Percentiles rank a stretch among this genome's conserved stretches.
These are phyloP conservation scores for Chalciporus pseudorubinellus DNA, from an alignment of 768 basidiomycete genomes.

Conservation along the genomic window DNA sequence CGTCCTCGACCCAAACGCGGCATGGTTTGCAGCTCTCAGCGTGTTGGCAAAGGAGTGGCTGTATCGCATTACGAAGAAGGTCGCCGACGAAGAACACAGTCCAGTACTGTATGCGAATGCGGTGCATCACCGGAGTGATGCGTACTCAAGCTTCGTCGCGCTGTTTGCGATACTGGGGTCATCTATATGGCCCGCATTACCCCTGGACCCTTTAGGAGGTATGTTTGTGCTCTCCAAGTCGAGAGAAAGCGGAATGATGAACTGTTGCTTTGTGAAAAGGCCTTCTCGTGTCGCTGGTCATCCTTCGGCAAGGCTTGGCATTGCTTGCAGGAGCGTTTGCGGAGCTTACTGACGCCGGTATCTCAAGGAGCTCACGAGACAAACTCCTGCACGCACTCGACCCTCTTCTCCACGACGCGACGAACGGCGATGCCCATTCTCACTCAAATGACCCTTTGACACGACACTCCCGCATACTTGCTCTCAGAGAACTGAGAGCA, in stretches of 20 bases:
- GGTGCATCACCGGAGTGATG: conserved; percentile 95
- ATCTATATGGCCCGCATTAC: conserved; percentile 78
- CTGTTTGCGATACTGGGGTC: conserved; percentile 91
- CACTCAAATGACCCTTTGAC: not conserved
- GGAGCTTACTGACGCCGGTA: conserved; percentile 83
- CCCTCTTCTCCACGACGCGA: conserved; percentile 44
- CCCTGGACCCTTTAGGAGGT: conserved; percentile 95
- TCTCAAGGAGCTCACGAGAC: conserved; percentile 52
- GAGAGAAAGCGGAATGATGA: not conserved
- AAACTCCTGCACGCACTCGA: conserved; percentile 56
- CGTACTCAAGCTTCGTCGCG: conserved; percentile 89
- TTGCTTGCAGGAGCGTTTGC: conserved; percentile 69
- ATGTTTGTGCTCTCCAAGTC: conserved; percentile 18
- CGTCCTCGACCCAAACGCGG: conserved; percentile 85
- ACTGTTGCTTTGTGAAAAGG: conserved; percentile 42
- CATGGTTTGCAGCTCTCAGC: conserved; percentile 88
- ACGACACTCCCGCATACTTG: conserved; percentile 37
- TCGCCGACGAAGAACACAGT: conserved; percentile 88
- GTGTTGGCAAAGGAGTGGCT: conserved; percentile 90
- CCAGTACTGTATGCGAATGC: conserved; percentile 96
- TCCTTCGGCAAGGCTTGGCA: conserved; percentile 72
- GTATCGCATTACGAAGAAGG: conserved; percentile 82
- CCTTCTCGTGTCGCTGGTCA: conserved; percentile 84
- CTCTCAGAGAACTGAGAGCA: conserved; percentile 59
- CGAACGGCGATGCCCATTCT: conserved; percentile 17